Conservation (phyloP, 2,329 filamentous ascomycete genomes). For the Aspergillus bombycis region DNA sequence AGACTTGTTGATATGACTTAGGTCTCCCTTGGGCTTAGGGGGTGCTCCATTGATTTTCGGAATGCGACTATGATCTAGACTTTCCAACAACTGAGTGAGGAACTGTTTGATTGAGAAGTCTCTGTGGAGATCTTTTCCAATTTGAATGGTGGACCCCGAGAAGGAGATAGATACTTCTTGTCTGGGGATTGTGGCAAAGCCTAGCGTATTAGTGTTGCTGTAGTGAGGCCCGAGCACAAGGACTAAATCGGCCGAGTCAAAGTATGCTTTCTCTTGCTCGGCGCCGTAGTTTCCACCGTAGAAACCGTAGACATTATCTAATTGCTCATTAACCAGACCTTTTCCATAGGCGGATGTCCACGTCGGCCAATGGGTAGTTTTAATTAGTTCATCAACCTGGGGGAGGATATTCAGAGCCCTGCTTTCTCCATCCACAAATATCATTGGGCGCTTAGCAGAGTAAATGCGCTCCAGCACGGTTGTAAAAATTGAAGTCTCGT, state of each 20-base stretch:
- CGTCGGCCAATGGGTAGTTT: conserved; percentile 51
- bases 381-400: conserved; percentile 48
- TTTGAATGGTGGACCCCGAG: conserved; percentile 71
- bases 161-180: conserved; percentile 80
- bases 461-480: conserved; percentile 49
- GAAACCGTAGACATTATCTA: conserved; percentile 52
- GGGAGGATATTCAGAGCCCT: conserved; percentile 46
- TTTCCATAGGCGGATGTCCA: conserved; percentile 55
- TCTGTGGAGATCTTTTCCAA: conserved; percentile 73
- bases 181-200: conserved; percentile 78
- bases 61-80: conserved; percentile 59
- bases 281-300: conserved; percentile 51
- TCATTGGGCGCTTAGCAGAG: conserved; percentile 51
- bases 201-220: conserved; percentile 58
- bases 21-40: conserved; percentile 21
- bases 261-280: conserved; percentile 26
- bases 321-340: conserved; percentile 53
- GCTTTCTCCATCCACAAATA: conserved; percentile 58
- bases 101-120: conserved; percentile 78
- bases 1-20: conserved; percentile 15
- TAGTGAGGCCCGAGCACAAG: conserved; percentile 39
- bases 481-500: conserved; percentile 29
- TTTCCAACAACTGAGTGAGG: conserved; percentile 68
- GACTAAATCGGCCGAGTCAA: conserved; percentile 43
- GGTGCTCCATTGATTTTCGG: conserved; percentile 41